Base-by-base conservation (phyloP, 106 monocot genomes). In the Amphibolis antarctica region DNA sequence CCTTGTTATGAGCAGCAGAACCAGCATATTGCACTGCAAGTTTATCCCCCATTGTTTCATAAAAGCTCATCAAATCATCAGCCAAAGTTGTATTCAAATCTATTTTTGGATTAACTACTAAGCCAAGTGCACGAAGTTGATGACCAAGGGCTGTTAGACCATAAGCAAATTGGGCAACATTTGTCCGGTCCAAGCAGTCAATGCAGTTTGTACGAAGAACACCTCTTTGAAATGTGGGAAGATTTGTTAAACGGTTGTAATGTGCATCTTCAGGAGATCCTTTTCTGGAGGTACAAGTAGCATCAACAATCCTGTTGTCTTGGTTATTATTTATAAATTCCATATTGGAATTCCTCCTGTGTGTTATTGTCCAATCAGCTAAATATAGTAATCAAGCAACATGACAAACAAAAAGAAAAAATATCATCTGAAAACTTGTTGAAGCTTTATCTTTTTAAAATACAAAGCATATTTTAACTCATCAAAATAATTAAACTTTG, bases 1-100 rank as follows among this genome's bases (percentile, higher is more conserved):
- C 96, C 90, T 99, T 99, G 65, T 99, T 91, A 62, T 99, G 98
- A 72, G 98, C 91, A 68, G 90, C 91, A 77, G 98, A 99, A 60
- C 98, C 98, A 62, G 91, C 88, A 81, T 99, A 99, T 30, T 99
- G 98, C 19, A 82, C 44, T 42, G 98, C 91, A 76, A 99, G 91
- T 55, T 85, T 99, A 43, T 99, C 98, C 18, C 98, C 98, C 98
- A 99, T 99, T 29, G 42, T 80, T 65, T 99, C 98, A 73, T 99
- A 99, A 68, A 85, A 83, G 10, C 66, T 65, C 98, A 99, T 91
- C 50, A 99, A 69, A 36, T 75, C 68, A 68, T 80, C 72, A 49
- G 91, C 87, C 72, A 99, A 76, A 19, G 84, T 77, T 10, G 64
- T 53, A 68, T 91, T 74, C 19, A 99, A 61, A 79, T 85, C 80